Evolutionary conservation across 2,329 filamentous ascomycete genomes (phyloP), one percentile per base, ranked within the genome.

Genomic region (Diaporthe sp.): DNA sequence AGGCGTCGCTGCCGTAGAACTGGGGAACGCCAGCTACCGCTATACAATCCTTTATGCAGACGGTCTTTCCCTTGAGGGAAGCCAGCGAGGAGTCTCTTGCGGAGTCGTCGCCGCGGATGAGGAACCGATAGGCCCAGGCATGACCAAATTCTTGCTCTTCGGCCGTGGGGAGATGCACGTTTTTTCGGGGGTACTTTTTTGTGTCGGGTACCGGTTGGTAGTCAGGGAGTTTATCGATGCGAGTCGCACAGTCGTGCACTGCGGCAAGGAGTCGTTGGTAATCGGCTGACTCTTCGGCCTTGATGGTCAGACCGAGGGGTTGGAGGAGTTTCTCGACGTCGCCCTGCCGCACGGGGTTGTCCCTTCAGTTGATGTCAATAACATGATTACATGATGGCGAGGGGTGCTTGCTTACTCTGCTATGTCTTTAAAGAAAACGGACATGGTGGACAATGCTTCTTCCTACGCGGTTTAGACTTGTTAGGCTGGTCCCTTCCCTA

Each of bases 31-130:
- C 87, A 2, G 88, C 88, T 1, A 91, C 88, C 4, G 87, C 86
- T 51, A 90, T 87, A 42, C 88, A 89, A 77, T 91, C 89, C 78
- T 91, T 91, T 19, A 91, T 76, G 75, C 87, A 88, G 4, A 90
- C 79, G 0, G 84, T 86, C 68, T 87, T 90, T 0, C 85, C 87
- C 71, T 77, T 82, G n/a, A 88, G 74, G 5, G 71, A 86, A 81
- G 0, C 79, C 58, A 0, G 86, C 84, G 39, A 87, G 83, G 74
- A 89, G n/a, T 28, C 34, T 3, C 49, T 22, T 2, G 13, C 15
- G 9, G 65, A 68, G 31, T 53, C 46, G 46, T 68, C 65, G 31
- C 65, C 65, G 1, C 65, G 49, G 17, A 70, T 70, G n/a, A 55
- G 65, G 65, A 70, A 70, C 51, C 49, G 31, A 10, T 70, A 42